A percentile compares a stretch with the other conserved stretches of the same genome.
phyloP scores from a whole-genome alignment of 2,329 filamentous ascomycete genomes.

The Penicillium sp. region DNA sequence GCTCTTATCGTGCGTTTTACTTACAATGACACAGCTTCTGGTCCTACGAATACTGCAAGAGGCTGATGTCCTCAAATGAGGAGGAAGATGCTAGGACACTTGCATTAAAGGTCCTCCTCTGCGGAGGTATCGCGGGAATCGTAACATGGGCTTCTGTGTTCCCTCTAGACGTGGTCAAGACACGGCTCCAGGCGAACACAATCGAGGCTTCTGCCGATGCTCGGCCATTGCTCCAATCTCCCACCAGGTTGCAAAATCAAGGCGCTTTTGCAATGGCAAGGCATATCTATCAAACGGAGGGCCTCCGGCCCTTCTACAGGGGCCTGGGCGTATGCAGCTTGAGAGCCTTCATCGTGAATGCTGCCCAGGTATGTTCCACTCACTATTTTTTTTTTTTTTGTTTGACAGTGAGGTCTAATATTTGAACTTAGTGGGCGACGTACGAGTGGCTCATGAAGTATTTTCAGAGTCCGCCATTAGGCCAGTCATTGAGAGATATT shows the following conservation, averaged over 20 bases:
- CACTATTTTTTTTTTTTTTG: neutral
- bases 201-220: constrained; percentile 31
- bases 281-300: constrained; percentile 68
- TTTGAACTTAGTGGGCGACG: constrained; percentile 71
- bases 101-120: constrained; percentile 72
- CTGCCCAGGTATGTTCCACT: constrained; percentile 63
- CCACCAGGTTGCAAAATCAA: constrained; percentile 35
- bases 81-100: constrained; percentile 53
- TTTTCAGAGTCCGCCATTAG: constrained; percentile 31
- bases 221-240: constrained; percentile 29
- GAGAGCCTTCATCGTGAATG: constrained; percentile 90
- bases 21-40: constrained; percentile 66
- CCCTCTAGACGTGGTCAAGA: constrained; percentile 91
- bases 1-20: constrained; percentile 13
- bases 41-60: constrained; percentile 80
- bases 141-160: constrained; percentile 91
- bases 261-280: constrained; percentile 68
- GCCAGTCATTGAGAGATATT: constrained; percentile 12
- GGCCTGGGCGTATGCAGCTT: constrained; percentile 81
- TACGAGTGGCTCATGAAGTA: constrained; percentile 84
- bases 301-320: constrained; percentile 69
- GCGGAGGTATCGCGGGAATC: constrained; percentile 85
- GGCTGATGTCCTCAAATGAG: constrained; percentile 55
- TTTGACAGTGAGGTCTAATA: constrained; percentile 15
- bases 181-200: constrained; percentile 79